Conservation (phyloP, 306 rosid species). For the Spatholobus suberectus region DNA sequence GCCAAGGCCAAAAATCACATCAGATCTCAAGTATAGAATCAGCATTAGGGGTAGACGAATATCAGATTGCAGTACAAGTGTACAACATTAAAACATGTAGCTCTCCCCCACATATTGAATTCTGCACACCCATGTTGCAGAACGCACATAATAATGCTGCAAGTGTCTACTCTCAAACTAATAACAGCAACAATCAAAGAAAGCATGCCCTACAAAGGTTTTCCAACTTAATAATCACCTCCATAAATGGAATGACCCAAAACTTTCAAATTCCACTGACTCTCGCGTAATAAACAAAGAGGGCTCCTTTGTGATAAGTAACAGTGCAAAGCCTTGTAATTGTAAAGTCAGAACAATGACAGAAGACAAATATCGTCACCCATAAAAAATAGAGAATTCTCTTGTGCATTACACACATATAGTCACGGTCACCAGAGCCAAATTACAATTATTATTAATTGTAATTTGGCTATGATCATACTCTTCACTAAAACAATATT, state of each 20-base stretch:
- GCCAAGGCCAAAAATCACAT: constrained; percentile 34
- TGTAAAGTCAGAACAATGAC: neutral
- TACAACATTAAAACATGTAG: neutral
- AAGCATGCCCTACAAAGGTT: neutral
- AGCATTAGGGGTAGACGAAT: neutral
- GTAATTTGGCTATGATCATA: neutral
- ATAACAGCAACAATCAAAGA: neutral
- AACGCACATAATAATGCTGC: neutral
- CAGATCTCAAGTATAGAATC: constrained; percentile 17
- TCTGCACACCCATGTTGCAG: neutral
- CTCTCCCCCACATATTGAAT: neutral
- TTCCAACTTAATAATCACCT: neutral
- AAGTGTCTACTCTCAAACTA: neutral
- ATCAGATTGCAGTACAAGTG: neutral
- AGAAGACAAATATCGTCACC: neutral
- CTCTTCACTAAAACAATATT: neutral
- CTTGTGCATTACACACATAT: neutral
- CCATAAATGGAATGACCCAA: constrained; percentile 1
- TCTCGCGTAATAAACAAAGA: neutral
- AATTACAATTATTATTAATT: neutral
- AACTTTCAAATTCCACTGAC: neutral
- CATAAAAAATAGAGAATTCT: neutral
- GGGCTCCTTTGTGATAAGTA: neutral
- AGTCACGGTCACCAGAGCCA: neutral
- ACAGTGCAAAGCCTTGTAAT: constrained; percentile 8